Evolutionary conservation across 2,329 filamentous ascomycete genomes (phyloP).

Genomic region (Thelonectria blattea): DNA sequence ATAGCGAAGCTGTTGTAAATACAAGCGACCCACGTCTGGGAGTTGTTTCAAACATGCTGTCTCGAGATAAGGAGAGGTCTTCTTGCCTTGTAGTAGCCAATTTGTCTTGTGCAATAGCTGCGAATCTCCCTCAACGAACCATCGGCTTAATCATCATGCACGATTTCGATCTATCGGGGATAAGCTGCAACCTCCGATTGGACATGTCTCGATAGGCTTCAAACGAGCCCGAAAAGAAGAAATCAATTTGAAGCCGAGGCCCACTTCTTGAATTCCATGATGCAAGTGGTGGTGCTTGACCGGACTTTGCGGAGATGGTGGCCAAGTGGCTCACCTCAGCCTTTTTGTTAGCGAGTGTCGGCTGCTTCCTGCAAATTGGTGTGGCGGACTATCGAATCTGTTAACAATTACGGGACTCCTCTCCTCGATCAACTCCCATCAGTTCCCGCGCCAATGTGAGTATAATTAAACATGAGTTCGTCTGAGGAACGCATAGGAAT

Average conservation of each 20-base stretch:
- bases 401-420: slow-evolving; percentile 25
- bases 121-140: neutral
- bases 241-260: neutral
- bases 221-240: neutral
- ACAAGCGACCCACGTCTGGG: neutral
- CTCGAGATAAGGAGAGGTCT: too few species aligned
- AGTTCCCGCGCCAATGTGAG: neutral
- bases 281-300: neutral
- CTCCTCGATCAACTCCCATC: neutral
- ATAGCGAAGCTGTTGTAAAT: slow-evolving; percentile 9
- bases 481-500: neutral
- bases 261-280: neutral
- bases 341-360: slow-evolving; percentile 19
- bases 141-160: neutral
- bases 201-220: neutral
- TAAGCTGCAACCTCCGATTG: neutral
- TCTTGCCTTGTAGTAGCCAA: too few species aligned
- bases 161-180: neutral
- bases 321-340: slow-evolving; percentile 36
- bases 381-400: neutral
- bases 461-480: neutral
- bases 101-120: neutral
- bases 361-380: neutral
- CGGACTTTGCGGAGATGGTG: slow-evolving; percentile 25
- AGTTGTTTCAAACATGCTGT: neutral